Conservation (phyloP, 225 moss, liverwort and hornwort species). For the Rhytidiadelphus loreus region DNA sequence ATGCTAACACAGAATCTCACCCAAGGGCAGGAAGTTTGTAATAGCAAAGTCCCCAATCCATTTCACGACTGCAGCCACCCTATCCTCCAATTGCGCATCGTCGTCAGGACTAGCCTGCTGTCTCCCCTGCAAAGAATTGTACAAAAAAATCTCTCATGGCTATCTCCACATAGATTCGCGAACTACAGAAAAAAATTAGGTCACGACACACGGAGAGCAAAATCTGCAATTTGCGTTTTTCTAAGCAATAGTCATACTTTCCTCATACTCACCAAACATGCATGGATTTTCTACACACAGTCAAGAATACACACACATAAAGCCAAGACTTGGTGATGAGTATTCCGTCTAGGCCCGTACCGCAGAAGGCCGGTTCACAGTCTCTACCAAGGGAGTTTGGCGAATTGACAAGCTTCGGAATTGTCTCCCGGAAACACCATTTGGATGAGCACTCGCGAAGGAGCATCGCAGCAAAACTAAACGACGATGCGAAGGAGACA, state of each 20-base stretch:
- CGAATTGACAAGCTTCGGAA: not conserved
- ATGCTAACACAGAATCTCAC: slow-evolving; percentile 1
- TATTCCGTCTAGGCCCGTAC: not conserved
- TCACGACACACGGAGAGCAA: not conserved
- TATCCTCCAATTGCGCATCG: not conserved
- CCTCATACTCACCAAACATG: not conserved
- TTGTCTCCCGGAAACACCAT: not conserved
- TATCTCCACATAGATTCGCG: not conserved
- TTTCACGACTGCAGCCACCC: slow-evolving; percentile 1
- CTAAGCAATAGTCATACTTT: not conserved
- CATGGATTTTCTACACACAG: not conserved
- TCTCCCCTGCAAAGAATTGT: not conserved
- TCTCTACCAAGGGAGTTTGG: not conserved
- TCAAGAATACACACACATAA: not conserved
- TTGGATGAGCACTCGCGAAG: not conserved
- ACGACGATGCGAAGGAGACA: slow-evolving; percentile 4
- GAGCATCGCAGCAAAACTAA: slow-evolving; percentile 6
- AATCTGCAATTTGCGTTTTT: not conserved
- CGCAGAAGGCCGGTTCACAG: not conserved
- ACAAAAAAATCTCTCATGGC: not conserved
- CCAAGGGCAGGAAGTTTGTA: slow-evolving; percentile 27
- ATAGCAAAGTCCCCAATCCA: slow-evolving; percentile 14
- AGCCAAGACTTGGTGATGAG: not conserved
- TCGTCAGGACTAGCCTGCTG: slow-evolving; percentile 16
- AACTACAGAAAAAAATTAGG: not conserved